These are phyloP conservation scores for Oxytropis ochrocephala DNA, from an alignment of 306 rosid species.

Conservation along the genomic window DNA sequence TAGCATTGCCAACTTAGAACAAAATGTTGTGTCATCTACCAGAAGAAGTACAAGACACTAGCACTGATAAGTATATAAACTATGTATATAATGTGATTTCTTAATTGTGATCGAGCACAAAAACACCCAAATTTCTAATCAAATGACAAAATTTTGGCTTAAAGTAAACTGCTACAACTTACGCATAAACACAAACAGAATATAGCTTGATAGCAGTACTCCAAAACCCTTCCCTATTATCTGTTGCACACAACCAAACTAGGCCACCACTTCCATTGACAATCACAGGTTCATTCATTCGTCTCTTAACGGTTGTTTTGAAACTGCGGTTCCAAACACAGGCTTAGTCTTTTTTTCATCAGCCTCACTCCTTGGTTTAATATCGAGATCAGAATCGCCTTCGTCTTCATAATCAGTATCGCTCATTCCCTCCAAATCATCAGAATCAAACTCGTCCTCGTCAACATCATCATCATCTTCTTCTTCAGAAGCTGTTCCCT, in stretches of 20 bases:
- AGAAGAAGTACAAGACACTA: background rate
- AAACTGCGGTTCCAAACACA: background rate
- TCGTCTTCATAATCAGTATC: slow-evolving; percentile 22
- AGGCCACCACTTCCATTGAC: background rate
- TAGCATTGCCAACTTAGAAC: background rate
- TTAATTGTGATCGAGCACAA: background rate
- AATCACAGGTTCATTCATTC: slow-evolving; percentile 1
- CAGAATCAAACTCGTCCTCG: slow-evolving; percentile 27
- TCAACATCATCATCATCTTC: slow-evolving; percentile 13
- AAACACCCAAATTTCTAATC: background rate
- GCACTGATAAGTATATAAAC: background rate
- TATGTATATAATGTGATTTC: background rate
- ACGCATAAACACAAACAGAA: background rate
- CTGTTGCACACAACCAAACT: background rate
- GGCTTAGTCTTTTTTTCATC: slow-evolving; percentile 26
- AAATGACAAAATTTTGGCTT: background rate
- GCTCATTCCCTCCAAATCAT: slow-evolving; percentile 22
- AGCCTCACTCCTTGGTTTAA: slow-evolving; percentile 20
- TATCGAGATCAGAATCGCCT: slow-evolving; percentile 26
- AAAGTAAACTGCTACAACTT: background rate
- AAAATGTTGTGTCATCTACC: background rate
- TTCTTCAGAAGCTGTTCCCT: slow-evolving; percentile 10
- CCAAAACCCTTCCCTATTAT: background rate
- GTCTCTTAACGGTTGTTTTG: background rate
- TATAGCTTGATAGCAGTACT: background rate